Conservation (phyloP, 1,284 basidiomycete species). For the Ustilago bromivora region DNA sequence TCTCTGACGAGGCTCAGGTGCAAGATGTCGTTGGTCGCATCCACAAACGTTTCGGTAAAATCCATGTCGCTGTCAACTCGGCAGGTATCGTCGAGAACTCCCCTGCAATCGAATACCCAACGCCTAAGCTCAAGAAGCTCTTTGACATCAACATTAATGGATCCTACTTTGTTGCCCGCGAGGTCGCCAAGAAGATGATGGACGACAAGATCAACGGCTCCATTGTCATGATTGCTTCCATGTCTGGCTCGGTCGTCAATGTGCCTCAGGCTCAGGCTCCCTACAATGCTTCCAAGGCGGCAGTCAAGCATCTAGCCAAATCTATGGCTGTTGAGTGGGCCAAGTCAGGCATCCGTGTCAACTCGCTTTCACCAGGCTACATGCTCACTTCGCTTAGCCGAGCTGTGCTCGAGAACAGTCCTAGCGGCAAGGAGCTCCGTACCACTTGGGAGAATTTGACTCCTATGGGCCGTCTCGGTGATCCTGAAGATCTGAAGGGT, state of each 20-base stretch:
- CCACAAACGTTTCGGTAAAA: slow-evolving; percentile 78
- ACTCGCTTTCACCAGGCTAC: slow-evolving; percentile 71
- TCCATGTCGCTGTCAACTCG: slow-evolving; percentile 74
- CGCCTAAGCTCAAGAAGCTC: slow-evolving; percentile 74
- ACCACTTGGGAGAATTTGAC: slow-evolving; percentile 88
- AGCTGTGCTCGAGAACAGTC: slow-evolving; percentile 45
- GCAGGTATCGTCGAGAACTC: slow-evolving; percentile 91
- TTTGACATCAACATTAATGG: slow-evolving; percentile 95
- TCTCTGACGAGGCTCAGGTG: slow-evolving; percentile 78
- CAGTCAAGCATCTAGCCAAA: slow-evolving; percentile 88
- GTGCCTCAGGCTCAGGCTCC: slow-evolving; percentile 84
- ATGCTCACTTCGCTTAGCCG: slow-evolving; percentile 82
- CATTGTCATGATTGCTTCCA: slow-evolving; percentile 88
- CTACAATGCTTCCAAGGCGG: slow-evolving; percentile 87
- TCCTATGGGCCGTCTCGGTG: slow-evolving; percentile 78
- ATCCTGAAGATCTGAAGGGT: slow-evolving; percentile 73
- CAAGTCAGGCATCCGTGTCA: slow-evolving; percentile 84
- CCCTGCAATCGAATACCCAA: slow-evolving; percentile 81
- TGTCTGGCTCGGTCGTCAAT: slow-evolving; percentile 84
- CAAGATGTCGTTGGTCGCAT: slow-evolving; percentile 45
- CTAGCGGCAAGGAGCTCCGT: slow-evolving; percentile 72
- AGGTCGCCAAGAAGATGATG: slow-evolving; percentile 79
- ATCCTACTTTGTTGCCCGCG: slow-evolving; percentile 83
- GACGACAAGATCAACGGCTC: slow-evolving; percentile 76
- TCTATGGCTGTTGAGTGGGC: slow-evolving; percentile 91